A percentile compares a stretch with the other conserved stretches of the same genome.
Conservation (phyloP, 116 monocot species). For the Phalaenopsis hybrid region DNA sequence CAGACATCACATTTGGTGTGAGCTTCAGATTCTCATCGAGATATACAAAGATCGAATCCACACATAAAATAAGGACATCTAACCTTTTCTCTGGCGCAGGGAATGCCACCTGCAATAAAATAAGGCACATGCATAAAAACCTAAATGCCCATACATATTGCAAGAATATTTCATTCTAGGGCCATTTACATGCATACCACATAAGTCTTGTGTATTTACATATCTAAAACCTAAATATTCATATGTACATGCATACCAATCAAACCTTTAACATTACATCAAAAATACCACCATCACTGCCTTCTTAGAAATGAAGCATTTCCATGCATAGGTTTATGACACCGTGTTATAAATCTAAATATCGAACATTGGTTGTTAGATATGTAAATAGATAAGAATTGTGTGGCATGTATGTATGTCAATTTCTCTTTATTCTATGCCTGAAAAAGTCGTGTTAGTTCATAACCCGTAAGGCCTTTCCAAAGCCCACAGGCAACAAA, state of each 20-base stretch:
- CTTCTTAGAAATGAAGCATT: too few species aligned
- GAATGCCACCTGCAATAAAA: slow-evolving; percentile 67
- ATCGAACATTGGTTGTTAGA: too few species aligned
- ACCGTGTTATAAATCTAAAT: too few species aligned
- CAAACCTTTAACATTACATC: too few species aligned
- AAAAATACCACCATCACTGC: too few species aligned
- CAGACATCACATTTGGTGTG: slow-evolving; percentile 69
- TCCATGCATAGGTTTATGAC: too few species aligned
- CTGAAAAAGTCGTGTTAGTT: not conserved
- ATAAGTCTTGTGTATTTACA: too few species aligned
- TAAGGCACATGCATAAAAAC: not conserved
- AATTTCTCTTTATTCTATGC: not conserved
- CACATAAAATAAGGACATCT: slow-evolving; percentile 76
- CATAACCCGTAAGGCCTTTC: not conserved
- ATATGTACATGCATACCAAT: too few species aligned
- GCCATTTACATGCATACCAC: too few species aligned
- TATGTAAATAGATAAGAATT: too few species aligned
- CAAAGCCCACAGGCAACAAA: not conserved
- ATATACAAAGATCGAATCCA: slow-evolving; percentile 70
- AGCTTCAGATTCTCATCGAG: slow-evolving; percentile 87
- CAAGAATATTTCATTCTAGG: not conserved
- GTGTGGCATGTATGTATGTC: too few species aligned
- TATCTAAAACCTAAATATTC: too few species aligned
- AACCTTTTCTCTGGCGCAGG: slow-evolving; percentile 79
- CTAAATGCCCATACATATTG: not conserved